phyloP scores from a whole-genome alignment of 2,329 filamentous ascomycete species.

The Pseudofabraea citricarpa region DNA sequence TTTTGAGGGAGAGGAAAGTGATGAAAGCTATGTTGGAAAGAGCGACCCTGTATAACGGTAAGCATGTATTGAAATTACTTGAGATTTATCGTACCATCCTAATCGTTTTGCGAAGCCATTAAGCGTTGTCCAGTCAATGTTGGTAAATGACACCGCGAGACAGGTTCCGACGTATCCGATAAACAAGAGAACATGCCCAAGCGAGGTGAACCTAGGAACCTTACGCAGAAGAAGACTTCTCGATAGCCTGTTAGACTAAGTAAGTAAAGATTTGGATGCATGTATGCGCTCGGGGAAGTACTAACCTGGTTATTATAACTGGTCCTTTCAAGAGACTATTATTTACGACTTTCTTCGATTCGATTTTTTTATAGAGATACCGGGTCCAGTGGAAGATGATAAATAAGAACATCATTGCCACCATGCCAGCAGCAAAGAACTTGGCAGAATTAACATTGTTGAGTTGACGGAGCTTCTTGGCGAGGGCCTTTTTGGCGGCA shows the following conservation, averaged over 20 bases:
- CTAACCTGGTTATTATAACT: neutral
- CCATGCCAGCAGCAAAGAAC: slow-evolving; percentile 8
- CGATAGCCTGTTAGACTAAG: neutral
- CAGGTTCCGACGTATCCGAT: slow-evolving; percentile 30
- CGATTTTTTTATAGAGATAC: slow-evolving; percentile 3
- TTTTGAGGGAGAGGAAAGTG: slow-evolving; percentile 51
- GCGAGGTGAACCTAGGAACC: slow-evolving; percentile 26
- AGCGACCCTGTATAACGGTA: slow-evolving; percentile 35
- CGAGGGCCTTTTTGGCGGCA: neutral
- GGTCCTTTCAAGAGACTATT: neutral
- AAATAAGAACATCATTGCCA: slow-evolving; percentile 9
- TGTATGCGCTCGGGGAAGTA: neutral
- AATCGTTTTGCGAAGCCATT: slow-evolving; percentile 13
- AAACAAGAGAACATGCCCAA: slow-evolving; percentile 33
- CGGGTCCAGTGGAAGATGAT: slow-evolving; percentile 9
- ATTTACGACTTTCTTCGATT: neutral
- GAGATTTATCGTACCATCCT: slow-evolving; percentile 19
- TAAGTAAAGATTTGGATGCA: neutral
- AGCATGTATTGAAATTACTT: slow-evolving; percentile 14
- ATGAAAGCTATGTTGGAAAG: slow-evolving; percentile 45
- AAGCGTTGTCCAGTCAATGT: slow-evolving; percentile 16
- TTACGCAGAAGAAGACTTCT: neutral
- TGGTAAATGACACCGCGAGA: slow-evolving; percentile 29
- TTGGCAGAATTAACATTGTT: slow-evolving; percentile 12
- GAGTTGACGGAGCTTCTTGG: slow-evolving; percentile 5